Percentiles rank a stretch among this genome's conserved stretches.
Evolutionary conservation across 2,329 filamentous ascomycete genomes (phyloP).

Genomic region (Orbilia brochopaga): DNA sequence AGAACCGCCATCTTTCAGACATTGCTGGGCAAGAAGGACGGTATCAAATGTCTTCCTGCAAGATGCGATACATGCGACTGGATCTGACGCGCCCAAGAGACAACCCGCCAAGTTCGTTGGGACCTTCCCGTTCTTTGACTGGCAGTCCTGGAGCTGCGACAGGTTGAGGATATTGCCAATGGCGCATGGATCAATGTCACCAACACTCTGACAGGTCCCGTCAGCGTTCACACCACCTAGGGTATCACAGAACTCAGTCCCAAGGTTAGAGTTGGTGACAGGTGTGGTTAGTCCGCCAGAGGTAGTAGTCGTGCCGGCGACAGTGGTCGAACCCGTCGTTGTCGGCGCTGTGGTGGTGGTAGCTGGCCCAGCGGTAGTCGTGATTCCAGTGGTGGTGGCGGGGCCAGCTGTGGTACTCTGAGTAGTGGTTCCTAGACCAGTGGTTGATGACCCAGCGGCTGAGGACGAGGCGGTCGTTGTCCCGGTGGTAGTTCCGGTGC

Average conservation of each 20-base stretch:
- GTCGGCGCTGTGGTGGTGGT: neutral
- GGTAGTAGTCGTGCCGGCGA: neutral
- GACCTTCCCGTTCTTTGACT: conserved; percentile 25
- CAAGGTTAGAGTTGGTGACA: neutral
- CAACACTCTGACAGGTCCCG: conserved; percentile 21
- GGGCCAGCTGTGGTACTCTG: conserved; percentile 7
- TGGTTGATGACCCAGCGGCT: neutral
- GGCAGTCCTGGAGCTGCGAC: conserved; percentile 19
- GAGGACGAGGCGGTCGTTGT: conserved; percentile 5
- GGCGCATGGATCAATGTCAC: conserved; percentile 30
- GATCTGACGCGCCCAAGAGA: conserved; percentile 19
- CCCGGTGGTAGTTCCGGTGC: neutral
- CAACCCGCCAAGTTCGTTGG: conserved; percentile 34
- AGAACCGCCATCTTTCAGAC: conserved; percentile 36
- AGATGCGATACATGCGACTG: conserved; percentile 20
- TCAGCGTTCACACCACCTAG: conserved; percentile 17
- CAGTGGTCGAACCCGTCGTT: neutral
- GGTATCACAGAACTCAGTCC: conserved; percentile 31
- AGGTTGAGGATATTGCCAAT: conserved; percentile 16
- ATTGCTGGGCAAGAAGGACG: conserved; percentile 37
- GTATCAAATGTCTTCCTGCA: conserved; percentile 40
- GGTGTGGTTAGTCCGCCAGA: neutral
- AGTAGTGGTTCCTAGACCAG: neutral
- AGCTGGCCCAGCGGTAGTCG: neutral
- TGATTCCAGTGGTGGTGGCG: neutral